Evolutionary conservation across 2,329 filamentous ascomycete genomes (phyloP).

Genomic region (Emergomyces orientalis): DNA sequence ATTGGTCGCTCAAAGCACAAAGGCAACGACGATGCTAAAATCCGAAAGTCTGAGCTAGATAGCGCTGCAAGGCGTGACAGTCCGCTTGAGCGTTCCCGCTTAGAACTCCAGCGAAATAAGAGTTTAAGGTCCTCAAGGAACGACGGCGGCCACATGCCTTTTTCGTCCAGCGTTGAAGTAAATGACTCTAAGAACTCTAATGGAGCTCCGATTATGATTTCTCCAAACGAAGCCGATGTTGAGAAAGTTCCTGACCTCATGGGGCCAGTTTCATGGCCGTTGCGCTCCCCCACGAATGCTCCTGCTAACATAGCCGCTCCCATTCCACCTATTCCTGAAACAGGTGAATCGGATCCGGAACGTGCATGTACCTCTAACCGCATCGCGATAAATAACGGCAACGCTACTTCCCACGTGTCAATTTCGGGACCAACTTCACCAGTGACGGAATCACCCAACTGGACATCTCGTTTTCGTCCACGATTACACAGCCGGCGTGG

Average conservation of each 20-base stretch:
- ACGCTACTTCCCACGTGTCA: not conserved
- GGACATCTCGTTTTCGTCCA: constrained; percentile 13
- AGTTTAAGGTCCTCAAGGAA: constrained; percentile 17
- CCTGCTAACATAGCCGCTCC: not conserved
- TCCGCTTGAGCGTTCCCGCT: constrained; percentile 49
- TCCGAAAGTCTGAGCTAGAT: constrained; percentile 48
- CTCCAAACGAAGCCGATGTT: not conserved
- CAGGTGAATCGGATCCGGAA: not conserved
- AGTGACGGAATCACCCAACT: constrained; percentile 7
- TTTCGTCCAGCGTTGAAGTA: constrained; percentile 19
- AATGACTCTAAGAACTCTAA: constrained; percentile 21
- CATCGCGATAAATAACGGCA: constrained; percentile 9
- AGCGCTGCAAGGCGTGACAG: constrained; percentile 55
- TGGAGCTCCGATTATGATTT: not conserved
- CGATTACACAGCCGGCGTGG: constrained; percentile 6
- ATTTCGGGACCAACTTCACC: not conserved
- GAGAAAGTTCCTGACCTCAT: constrained; percentile 11
- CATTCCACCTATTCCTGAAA: not conserved
- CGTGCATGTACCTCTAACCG: constrained; percentile 16
- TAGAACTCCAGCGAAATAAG: constrained; percentile 35
- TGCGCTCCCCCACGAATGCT: constrained; percentile 11
- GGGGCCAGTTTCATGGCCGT: constrained; percentile 20
- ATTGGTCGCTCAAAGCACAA: constrained; percentile 22
- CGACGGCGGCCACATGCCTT: not conserved
- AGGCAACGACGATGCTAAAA: constrained; percentile 31